A percentile compares a stretch with the other conserved stretches of the same genome.
phyloP scores from a whole-genome alignment of 768 basidiomycete genomes.

The Rhizopogon rudus region DNA sequence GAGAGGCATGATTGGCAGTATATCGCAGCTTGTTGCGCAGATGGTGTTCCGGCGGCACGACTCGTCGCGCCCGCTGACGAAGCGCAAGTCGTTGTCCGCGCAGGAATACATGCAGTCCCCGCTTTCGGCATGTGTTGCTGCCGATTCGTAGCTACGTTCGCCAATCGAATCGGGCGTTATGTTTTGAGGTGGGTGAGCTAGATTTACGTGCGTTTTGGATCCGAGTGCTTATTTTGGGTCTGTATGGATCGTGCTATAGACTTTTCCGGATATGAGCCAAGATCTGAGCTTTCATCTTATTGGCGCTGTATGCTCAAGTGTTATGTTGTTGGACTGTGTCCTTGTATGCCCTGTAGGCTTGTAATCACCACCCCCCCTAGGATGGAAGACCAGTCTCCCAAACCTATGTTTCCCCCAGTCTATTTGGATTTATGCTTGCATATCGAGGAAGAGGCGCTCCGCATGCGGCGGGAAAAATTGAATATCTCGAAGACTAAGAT shows the following conservation, averaged over 20 bases:
- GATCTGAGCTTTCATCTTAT: slow-evolving; percentile 4
- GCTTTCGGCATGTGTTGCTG: slow-evolving; percentile 18
- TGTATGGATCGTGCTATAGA: slow-evolving; percentile 12
- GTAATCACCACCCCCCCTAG: slow-evolving; percentile 10
- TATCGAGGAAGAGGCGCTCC: slow-evolving; percentile 11
- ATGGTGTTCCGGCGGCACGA: slow-evolving; percentile 43
- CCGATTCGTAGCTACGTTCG: slow-evolving; percentile 1
- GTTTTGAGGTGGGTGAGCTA: slow-evolving; percentile 3
- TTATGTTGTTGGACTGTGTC: slow-evolving; percentile 15
- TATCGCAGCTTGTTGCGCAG: slow-evolving; percentile 41
- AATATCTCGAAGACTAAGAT: slow-evolving; percentile 5
- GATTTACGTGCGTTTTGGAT: background rate
- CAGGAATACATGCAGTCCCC: slow-evolving; percentile 24
- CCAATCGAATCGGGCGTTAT: background rate
- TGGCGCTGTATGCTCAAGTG: slow-evolving; percentile 20
- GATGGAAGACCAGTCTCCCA: slow-evolving; percentile 5
- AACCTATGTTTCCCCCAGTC: background rate
- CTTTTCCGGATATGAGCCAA: slow-evolving; percentile 1
- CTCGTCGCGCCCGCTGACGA: slow-evolving; percentile 31
- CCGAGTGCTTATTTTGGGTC: slow-evolving; percentile 10
- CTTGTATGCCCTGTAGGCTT: slow-evolving; percentile 25
- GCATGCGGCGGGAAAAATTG: slow-evolving; percentile 14
- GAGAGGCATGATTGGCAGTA: slow-evolving; percentile 20
- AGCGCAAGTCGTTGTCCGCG: slow-evolving; percentile 20
- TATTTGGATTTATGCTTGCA: slow-evolving; percentile 11